Conservation (phyloP, 2,329 filamentous ascomycete genomes). For the Chaetomiaceae sp. region DNA sequence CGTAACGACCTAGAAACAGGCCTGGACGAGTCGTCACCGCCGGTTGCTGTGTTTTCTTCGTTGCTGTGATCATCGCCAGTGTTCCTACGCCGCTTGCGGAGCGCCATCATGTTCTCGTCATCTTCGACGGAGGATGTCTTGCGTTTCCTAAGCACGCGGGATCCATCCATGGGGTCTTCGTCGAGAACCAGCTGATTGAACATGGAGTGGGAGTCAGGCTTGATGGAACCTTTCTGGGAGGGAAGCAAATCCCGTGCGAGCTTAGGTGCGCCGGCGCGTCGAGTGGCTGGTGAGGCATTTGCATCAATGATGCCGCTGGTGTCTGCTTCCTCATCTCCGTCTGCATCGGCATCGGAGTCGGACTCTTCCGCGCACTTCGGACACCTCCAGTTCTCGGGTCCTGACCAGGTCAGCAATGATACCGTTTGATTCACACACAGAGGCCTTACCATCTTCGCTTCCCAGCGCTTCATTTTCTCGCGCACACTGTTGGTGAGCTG, state of each 20-base stretch:
- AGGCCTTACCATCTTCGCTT: conserved; percentile 54
- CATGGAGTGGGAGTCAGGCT: conserved; percentile 69
- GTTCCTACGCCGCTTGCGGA: conserved; percentile 52
- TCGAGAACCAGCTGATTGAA: conserved; percentile 70
- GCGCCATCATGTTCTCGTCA: conserved; percentile 49
- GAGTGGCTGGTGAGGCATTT: conserved; percentile 36
- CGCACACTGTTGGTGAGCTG: conserved; percentile 90
- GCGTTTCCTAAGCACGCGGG: conserved; percentile 75
- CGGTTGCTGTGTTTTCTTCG: conserved; percentile 28
- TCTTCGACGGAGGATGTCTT: conserved; percentile 70
- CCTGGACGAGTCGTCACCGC: conserved; percentile 31
- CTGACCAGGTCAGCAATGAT: conserved; percentile 33
- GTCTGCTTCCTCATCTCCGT: conserved; percentile 30
- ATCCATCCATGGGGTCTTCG: conserved; percentile 70
- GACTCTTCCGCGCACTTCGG: conserved; percentile 40
- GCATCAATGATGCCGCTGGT: conserved; percentile 22
- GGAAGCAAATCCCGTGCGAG: conserved; percentile 69
- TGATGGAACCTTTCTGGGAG: conserved; percentile 58
- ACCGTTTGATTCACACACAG: no score
- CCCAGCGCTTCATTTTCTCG: conserved; percentile 62
- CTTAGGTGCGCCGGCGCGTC: conserved; percentile 59
- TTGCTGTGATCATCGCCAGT: conserved; percentile 41
- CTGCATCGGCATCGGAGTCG: conserved; percentile 27
- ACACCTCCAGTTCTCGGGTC: conserved; percentile 46
- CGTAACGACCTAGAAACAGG: conserved; percentile 55